A percentile compares a stretch with the other conserved stretches of the same genome.
Evolutionary conservation across 73 alveolate species (phyloP).

Genomic region (Paramecium caudatum): DNA sequence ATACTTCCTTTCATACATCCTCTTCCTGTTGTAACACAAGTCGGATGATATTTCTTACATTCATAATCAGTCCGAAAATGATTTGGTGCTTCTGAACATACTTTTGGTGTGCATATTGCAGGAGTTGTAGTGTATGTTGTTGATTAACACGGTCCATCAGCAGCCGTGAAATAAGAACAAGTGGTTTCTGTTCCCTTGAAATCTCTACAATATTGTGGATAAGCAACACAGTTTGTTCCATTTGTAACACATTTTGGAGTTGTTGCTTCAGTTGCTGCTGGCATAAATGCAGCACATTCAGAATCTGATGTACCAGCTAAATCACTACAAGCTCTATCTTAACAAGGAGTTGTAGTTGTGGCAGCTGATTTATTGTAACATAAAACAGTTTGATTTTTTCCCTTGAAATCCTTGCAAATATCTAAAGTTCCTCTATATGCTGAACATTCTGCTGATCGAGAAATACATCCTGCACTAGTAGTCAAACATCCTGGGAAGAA

Average conservation of each 20-base stretch:
- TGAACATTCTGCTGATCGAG: slow-evolving; percentile 7
- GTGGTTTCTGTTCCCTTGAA: background rate
- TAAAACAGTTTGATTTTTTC: background rate
- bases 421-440: slow-evolving; percentile 27
- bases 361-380: background rate
- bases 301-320: slow-evolving; percentile 6
- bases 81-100: slow-evolving; percentile 29
- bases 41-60: background rate
- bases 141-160: slow-evolving; percentile 59
- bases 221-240: slow-evolving; percentile 12
- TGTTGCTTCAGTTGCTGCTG: background rate
- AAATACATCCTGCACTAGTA: slow-evolving; percentile 12
- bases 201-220: background rate
- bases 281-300: background rate
- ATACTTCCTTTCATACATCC: slow-evolving; percentile 6
- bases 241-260: slow-evolving; percentile 30
- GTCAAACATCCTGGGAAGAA: slow-evolving; percentile 25
- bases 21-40: slow-evolving; percentile 31
- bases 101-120: slow-evolving; percentile 23
- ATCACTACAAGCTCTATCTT: background rate
- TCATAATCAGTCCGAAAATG: background rate
- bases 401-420: background rate
- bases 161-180: slow-evolving; percentile 1
- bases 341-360: background rate
- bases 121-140: background rate